Evolutionary conservation across 352 stramenopile species (phyloP), one percentile per base, ranked within the genome.

Genomic region (Phytopythium sindhum): DNA sequence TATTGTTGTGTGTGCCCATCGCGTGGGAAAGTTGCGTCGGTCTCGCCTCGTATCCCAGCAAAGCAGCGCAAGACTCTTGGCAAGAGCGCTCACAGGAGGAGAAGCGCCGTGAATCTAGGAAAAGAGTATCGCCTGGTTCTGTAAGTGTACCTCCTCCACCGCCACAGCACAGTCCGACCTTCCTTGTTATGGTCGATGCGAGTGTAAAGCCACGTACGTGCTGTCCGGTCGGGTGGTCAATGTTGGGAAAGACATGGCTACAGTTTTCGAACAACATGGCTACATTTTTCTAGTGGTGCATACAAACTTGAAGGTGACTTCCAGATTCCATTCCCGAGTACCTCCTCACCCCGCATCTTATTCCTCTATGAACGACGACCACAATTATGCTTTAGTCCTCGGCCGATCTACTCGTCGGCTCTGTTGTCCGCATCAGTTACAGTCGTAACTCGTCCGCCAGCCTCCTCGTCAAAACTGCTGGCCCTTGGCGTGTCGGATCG

Each of bases 161-260:
- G n/a, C n/a, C n/a, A n/a, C n/a, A n/a, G n/a, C n/a, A n/a, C 44
- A 61, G 29, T 63, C 61, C 58, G 63, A 63, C 57, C 17, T 64
- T 48, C 67, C 12, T 24, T n/a, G n/a, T n/a, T n/a, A n/a, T n/a
- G n/a, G n/a, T n/a, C n/a, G n/a, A n/a, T n/a, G n/a, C n/a, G n/a
- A n/a, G n/a, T n/a, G n/a, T n/a, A n/a, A n/a, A n/a, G n/a, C n/a
- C n/a, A n/a, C n/a, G n/a, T n/a, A n/a, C n/a, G n/a, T n/a, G n/a
- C n/a, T n/a, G n/a, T n/a, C n/a, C n/a, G n/a, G n/a, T n/a, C n/a
- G n/a, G n/a, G n/a, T n/a, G n/a, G n/a, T n/a, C n/a, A n/a, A n/a
- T n/a, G n/a, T n/a, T n/a, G n/a, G 11, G n/a, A 21, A 26, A 48
- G n/a, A 17, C 45, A 54, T 54, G 48, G 51, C 51, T 37, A 37